Base-by-base conservation (phyloP, 768 basidiomycete genomes). In the Rhizopogon vesiculosus region DNA sequence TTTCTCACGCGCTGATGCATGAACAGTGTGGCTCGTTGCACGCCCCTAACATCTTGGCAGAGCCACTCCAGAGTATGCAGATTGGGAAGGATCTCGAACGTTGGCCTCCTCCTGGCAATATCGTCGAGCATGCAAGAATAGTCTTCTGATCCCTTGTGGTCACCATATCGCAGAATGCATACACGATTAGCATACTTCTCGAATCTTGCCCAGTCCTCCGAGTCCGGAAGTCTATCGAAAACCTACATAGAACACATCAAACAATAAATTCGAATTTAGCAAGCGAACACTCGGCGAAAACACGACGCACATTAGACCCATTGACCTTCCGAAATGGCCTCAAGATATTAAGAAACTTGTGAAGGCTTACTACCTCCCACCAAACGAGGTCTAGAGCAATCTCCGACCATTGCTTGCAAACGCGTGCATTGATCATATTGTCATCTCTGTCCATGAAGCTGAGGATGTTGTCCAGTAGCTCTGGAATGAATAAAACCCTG, bases 371-470 rank as follows among this genome's bases (percentile, higher is more conserved):
- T 7, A 85, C 76, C 2, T 83, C 76, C 51, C 68, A 73, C 86
- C 86, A 87, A 0, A 86, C 63, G n/a, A 70, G 61, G 61, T 85
- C 79, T 53, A 86, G 66, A 1, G 84, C 81, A 28, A 81, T 66
- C 12, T 80, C 76, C 1, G 79, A 81, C 86, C 86, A 87, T 45
- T 56, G 61, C 60, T 76, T 84, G 72, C 80, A 86, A 13, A 86
- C 82, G 35, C 69, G 66, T 2, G 80, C 83, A 50, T 79, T 83
- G 1, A 56, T 58, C 1, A 72, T 71, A 59, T 82, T 78, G 3
- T 74, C 64, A 2, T 56, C 31, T 7, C 61, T 61, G 57, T 80
- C 78, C 22, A 84, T 61, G 56, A 73, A 78, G 33, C 66, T 67
- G 64, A 86, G 81, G 8, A 87, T 70, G 65, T 82, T 75, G 52